Conservation (phyloP, 2,329 filamentous ascomycete species). For the Cladophialophora exuberans region DNA sequence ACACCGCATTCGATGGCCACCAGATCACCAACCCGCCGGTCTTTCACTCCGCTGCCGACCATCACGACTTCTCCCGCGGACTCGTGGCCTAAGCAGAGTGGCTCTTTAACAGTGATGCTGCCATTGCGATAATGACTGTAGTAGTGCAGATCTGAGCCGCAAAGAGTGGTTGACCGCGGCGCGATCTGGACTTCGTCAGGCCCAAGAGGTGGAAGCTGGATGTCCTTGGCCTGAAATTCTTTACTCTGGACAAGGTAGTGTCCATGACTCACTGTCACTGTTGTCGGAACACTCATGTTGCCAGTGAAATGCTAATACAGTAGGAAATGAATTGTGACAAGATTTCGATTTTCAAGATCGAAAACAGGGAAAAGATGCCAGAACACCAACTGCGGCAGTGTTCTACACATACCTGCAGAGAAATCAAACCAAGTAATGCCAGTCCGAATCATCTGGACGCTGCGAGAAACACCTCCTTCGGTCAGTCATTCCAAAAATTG, state of each 20-base stretch:
- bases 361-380: too few species aligned
- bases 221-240: background rate
- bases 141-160: slow-evolving; percentile 67
- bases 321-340: too few species aligned
- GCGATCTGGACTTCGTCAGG: slow-evolving; percentile 9
- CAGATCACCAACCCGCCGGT: slow-evolving; percentile 61
- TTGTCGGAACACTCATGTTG: background rate
- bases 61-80: slow-evolving; percentile 63
- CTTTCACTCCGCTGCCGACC: slow-evolving; percentile 59
- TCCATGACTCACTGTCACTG: background rate
- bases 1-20: slow-evolving; percentile 70
- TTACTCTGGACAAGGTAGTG: background rate
- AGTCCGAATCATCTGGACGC: background rate
- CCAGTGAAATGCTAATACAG: too few species aligned
- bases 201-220: background rate
- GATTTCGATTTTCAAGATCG: too few species aligned
- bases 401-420: too few species aligned
- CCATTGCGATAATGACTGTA: slow-evolving; percentile 69
- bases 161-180: slow-evolving; percentile 11
- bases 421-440: too few species aligned
- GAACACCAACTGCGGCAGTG: too few species aligned
- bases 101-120: slow-evolving; percentile 62
- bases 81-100: slow-evolving; percentile 69
- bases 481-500: too few species aligned
- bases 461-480: too few species aligned